Base-by-base conservation (phyloP, 257 asterid genomes). In the Gentiana straminea region DNA sequence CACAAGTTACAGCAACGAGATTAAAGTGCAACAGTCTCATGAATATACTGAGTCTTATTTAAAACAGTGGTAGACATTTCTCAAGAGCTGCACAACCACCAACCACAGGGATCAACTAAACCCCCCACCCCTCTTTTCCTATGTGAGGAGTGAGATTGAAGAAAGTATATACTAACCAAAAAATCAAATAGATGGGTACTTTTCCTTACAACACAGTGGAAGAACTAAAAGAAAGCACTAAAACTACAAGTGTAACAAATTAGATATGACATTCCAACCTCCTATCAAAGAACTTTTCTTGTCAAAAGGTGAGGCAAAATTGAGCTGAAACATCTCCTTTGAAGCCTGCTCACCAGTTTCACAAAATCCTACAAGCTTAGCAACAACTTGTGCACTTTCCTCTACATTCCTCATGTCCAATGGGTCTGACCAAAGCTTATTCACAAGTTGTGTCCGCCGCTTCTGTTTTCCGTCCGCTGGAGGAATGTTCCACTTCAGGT, bases 351-450 rank as follows among this genome's bases (percentile, higher is more conserved):
- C 95, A 4, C 83, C 79, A 2, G 86, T 77, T 60, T 91, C 97
- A 15, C 98, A 84, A 68, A 87, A 87, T 3, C 97, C 97, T 3
- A 91, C 96, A 8, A 91, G 89, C 76, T 87, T 81, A 3, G 94
- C 95, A 41, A 91, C 97, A n/a, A 83, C 80, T 47, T 87, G 84
- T 10, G 98, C 95, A 61, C 98, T 91, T 41, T 87, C 97, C 68
- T 73, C 69, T 13, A 76, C 88, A 58, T 89, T 92, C 50, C 76
- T 75, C 94, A 89, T 78, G 62, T 83, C 75, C 37, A 83, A 72
- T 57, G 97, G 97, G 72, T 89, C 89, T 4, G 89, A 80, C 97
- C 97, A 89, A 8, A 89, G 81, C 47, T 81, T 91, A 58, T 81
- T 87, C 52, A 81, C 89, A 6, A 89, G 82, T 55, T 88, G 97